Base-by-base conservation (phyloP, 83 land plant genomes). In the Picea abies region DNA sequence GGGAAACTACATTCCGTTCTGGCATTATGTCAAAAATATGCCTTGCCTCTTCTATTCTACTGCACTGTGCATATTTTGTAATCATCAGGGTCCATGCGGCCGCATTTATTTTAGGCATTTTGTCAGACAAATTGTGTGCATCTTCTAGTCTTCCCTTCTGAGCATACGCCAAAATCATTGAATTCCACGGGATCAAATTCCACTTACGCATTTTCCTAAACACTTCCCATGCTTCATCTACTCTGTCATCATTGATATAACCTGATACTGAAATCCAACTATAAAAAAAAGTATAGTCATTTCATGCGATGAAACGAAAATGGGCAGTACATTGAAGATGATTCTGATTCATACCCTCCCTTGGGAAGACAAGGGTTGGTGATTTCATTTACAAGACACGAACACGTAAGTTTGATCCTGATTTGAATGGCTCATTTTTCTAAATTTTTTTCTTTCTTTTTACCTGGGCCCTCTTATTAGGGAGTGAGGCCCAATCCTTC, bases 1-100 rank as follows among this genome's bases (percentile, higher is more conserved):
- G 37, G n/a, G 76, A 71, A 17, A 71, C 52, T 1, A 71, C 63
- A 25, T 80, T 80, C 6, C 60, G 60, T 60, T 26, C 12, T 15
- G 77, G 81, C 83, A 82, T 70, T 22, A 23, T 14, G 15, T 73
- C 64, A 73, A 82, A 73, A 20, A 73, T 7, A 1, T 73, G 79
- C 79, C 63, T 60, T 60, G 82, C 82, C 65, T 41, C n/a, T 37
- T 15, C 67, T 32, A 64, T 37, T 41, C 19, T 15, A 17, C 76
- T 47, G 39, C 7, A 4, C 11, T 39, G 10, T 4, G 83, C 84
- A 78, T 78, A 83, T 14, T 25, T 63, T 22, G 60, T 4, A 63
- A 84, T 20, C 84, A 80, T 63, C 10, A 66, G 6, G 9, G 65
- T 84, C 85, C 85, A 83, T 29, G 82, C 37, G 0, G 79, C 84